Evolutionary conservation across 192 early-diverging fungal species (phyloP).

Genomic region (Coemansia sp.): DNA sequence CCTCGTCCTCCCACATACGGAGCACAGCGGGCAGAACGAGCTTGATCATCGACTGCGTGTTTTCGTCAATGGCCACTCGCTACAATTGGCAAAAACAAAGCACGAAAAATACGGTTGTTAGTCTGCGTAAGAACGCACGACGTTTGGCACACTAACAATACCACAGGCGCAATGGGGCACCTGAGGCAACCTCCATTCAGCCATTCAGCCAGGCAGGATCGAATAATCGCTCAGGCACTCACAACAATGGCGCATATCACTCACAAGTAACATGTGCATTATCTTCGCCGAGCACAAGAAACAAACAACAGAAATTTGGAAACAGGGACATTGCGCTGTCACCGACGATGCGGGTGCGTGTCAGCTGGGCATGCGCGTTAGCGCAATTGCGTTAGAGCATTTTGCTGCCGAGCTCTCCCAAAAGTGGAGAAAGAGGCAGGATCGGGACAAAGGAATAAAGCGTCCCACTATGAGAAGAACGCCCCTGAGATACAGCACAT

Average conservation of each 20-base stretch:
- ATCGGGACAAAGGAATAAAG: background rate
- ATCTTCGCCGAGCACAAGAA: background rate
- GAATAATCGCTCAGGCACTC: background rate
- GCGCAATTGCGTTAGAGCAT: background rate
- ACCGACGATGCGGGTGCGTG: background rate
- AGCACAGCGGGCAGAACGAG: conserved; percentile 71
- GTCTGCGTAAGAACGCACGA: background rate
- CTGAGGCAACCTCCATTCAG: background rate
- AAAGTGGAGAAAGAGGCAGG: background rate
- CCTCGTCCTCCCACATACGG: conserved; percentile 75
- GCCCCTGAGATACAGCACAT: background rate
- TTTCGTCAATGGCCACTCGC: conserved; percentile 66
- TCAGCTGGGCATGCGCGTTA: conserved; percentile 12
- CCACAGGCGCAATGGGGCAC: background rate
- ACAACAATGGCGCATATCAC: background rate
- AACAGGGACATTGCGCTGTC: background rate
- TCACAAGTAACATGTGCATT: conserved; percentile 13
- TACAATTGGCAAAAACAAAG: conserved; percentile 34
- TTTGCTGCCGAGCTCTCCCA: background rate
- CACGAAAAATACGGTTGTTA: background rate
- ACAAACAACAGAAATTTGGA: too few species aligned
- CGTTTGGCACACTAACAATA: background rate
- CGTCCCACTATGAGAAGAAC: background rate
- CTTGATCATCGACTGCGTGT: conserved; percentile 69
- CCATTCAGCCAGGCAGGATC: background rate